Percentiles rank a stretch among this genome's conserved stretches.
Conservation (phyloP, 352 stramenopile species). For the Pythium phragmitis region DNA sequence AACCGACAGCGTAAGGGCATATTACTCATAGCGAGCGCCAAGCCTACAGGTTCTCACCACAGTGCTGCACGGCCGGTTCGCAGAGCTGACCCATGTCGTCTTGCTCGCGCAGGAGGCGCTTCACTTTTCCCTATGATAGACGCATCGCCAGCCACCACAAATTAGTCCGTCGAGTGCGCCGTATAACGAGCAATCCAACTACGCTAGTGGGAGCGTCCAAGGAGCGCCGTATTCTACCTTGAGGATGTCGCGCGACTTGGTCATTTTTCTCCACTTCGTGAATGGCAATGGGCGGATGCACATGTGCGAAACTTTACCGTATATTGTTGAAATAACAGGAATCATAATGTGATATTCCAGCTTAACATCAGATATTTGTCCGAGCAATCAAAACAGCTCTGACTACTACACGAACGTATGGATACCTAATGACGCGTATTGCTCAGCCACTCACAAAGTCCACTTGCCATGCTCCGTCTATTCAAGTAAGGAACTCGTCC, state of each 20-base stretch:
- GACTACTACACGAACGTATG: no score
- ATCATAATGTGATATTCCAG: no score
- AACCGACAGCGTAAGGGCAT: not conserved
- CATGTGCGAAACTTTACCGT: not conserved
- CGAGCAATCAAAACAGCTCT: no score
- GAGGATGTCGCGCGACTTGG: constrained; percentile 49
- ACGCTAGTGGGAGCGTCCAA: not conserved
- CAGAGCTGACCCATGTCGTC: constrained; percentile 74
- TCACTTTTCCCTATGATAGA: constrained; percentile 42
- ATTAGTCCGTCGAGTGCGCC: not conserved
- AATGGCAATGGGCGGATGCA: not conserved
- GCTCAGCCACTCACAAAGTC: no score
- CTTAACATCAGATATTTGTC: no score
- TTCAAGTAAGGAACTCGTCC: no score
- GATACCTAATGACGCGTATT: no score
- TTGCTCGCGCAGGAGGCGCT: constrained; percentile 61
- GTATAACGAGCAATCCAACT: not conserved
- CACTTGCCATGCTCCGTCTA: no score
- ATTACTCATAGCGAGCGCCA: not conserved
- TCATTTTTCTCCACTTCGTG: constrained; percentile 18
- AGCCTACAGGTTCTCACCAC: constrained; percentile 26
- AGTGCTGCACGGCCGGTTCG: constrained; percentile 47
- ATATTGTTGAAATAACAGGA: not conserved
- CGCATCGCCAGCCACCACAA: not conserved
- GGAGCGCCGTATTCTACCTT: constrained; percentile 39